These are phyloP conservation scores for Grammothele lineata DNA, from an alignment of 768 basidiomycete genomes.

Conservation along the genomic window DNA sequence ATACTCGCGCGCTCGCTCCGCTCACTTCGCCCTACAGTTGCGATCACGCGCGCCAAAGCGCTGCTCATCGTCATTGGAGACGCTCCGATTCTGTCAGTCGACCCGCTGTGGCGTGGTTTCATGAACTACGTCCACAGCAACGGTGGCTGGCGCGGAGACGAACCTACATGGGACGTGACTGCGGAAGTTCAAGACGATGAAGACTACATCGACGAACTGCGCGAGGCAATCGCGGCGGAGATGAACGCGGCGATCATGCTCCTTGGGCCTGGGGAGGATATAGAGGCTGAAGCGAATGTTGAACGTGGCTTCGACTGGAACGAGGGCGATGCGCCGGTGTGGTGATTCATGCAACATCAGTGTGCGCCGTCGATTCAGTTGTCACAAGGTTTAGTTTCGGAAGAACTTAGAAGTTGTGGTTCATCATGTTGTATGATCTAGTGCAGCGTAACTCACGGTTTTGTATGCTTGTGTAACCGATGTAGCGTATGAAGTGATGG, in stretches of 20 bases:
- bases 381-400: no score
- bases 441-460: no score
- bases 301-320: conserved; percentile 9
- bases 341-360: no score
- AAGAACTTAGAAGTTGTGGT: no score
- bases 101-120: conserved; percentile 57
- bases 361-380: no score
- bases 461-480: no score
- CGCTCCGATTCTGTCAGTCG: conserved; percentile 51
- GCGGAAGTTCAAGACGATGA: conserved; percentile 35
- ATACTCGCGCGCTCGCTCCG: no score
- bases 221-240: conserved; percentile 25
- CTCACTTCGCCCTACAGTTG: conserved; percentile 36
- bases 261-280: conserved; percentile 16
- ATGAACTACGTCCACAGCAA: conserved; percentile 48
- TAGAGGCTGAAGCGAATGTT: conserved; percentile 14
- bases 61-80: conserved; percentile 62
- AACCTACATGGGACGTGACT: conserved; percentile 28
- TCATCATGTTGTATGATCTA: no score
- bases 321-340: no score
- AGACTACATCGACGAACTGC: conserved; percentile 31
- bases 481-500: no score
- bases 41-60: conserved; percentile 62
- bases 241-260: conserved; percentile 32
- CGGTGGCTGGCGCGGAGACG: conserved; percentile 51